phyloP scores from a whole-genome alignment of 1,139 yeast genomes.

The Ogataea hybrid region DNA sequence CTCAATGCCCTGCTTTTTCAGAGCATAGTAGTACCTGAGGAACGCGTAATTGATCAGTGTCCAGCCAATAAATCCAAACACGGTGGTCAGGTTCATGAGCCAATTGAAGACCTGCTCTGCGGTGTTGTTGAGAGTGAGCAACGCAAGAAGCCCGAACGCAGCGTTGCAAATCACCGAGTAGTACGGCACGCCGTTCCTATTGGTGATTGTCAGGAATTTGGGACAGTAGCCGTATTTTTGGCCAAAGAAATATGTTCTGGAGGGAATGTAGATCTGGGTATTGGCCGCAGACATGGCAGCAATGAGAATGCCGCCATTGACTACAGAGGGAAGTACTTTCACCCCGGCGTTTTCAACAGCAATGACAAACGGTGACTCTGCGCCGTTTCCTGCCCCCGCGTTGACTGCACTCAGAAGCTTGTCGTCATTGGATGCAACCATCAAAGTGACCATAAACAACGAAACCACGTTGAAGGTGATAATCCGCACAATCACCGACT shows the following conservation, averaged over 20 bases:
- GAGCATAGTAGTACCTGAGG: constrained; percentile 63
- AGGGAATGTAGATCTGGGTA: constrained; percentile 77
- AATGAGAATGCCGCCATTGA: constrained; percentile 69
- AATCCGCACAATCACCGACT: constrained; percentile 79
- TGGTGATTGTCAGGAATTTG: constrained; percentile 47
- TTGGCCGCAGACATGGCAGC: constrained; percentile 80
- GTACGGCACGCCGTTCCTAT: constrained; percentile 66
- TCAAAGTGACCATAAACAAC: constrained; percentile 75
- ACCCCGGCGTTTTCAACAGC: constrained; percentile 72
- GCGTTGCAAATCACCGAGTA: constrained; percentile 52
- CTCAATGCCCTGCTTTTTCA: constrained; percentile 56
- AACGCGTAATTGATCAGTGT: constrained; percentile 64
- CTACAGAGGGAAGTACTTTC: constrained; percentile 61
- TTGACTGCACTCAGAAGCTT: constrained; percentile 21
- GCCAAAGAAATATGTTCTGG: constrained; percentile 67
- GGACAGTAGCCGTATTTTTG: constrained; percentile 66
- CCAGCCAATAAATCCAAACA: constrained; percentile 77
- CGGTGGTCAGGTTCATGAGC: constrained; percentile 79
- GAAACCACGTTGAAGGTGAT: constrained; percentile 77
- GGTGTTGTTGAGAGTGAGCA: constrained; percentile 57
- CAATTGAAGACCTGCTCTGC: constrained; percentile 77
- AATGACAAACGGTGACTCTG: constrained; percentile 51
- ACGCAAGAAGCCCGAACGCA: constrained; percentile 59
- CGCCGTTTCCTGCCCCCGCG: constrained; percentile 34
- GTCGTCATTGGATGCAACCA: constrained; percentile 77